These are phyloP conservation scores for Phialocephala sp. DNA, from an alignment of 2,329 filamentous ascomycete species.

Conservation along the genomic window DNA sequence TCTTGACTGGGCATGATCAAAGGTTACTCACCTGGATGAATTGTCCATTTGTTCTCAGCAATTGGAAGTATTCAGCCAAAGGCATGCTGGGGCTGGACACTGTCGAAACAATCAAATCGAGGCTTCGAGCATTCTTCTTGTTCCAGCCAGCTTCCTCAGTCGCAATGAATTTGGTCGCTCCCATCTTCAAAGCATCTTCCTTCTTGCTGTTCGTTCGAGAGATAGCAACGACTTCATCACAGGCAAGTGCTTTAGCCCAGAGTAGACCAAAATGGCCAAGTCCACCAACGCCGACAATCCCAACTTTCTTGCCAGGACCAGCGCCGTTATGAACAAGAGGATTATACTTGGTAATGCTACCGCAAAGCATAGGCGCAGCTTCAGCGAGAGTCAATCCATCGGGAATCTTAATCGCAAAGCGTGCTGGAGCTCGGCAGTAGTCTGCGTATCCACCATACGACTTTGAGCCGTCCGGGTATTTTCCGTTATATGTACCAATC, in stretches of 20 bases:
- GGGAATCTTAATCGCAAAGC: constrained; percentile 66
- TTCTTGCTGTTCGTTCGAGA: constrained; percentile 64
- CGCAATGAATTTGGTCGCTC: constrained; percentile 61
- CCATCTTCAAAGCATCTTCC: constrained; percentile 64
- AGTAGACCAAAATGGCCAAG: constrained; percentile 76
- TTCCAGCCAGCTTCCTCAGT: constrained; percentile 65
- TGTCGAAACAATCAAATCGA: constrained; percentile 66
- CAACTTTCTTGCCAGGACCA: constrained; percentile 74
- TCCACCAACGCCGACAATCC: constrained; percentile 74
- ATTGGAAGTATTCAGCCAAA: constrained; percentile 61
- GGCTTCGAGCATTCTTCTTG: constrained; percentile 54
- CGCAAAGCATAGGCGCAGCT: constrained; percentile 76
- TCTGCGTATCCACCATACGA: constrained; percentile 57
- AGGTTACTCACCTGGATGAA: constrained; percentile 57
- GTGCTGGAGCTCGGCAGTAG: constrained; percentile 57
- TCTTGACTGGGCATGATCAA: not conserved
- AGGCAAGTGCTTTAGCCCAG: constrained; percentile 73
- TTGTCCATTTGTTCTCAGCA: constrained; percentile 63
- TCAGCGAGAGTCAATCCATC: constrained; percentile 55
- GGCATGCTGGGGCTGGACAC: constrained; percentile 66
- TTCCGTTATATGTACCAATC: constrained; percentile 53
- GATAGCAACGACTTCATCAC: constrained; percentile 68
- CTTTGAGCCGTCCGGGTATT: constrained; percentile 41
- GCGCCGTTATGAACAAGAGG: constrained; percentile 70
- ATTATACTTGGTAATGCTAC: constrained; percentile 75